Evolutionary conservation across 495 filamentous ascomycete genomes (phyloP), one percentile per base, ranked within the genome.

Genomic region (Neurospora sp.): DNA sequence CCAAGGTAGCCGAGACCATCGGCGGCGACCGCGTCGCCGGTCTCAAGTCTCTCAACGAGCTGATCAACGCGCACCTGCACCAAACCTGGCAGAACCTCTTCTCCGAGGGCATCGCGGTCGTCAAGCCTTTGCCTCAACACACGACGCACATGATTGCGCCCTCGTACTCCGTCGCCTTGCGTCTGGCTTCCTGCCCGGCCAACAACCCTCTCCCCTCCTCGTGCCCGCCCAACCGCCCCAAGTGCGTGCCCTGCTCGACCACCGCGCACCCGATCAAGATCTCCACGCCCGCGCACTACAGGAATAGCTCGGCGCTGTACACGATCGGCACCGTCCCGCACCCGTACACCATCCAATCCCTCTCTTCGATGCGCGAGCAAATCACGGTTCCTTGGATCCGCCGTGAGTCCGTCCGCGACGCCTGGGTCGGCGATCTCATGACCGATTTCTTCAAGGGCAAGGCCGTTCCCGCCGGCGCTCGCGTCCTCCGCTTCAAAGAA

Each of bases 11-110:
- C 2, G 87, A 91, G 71, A 90, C 91, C 54, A 84, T 91, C 42
- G 73, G 80, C 28, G 79, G 81, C n/a, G 83, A 83, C 66, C 85
- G 86, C 24, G 85, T 86, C 8, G 82, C 85, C 24, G 92, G 91
- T 11, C 84, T 93, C 45, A 80, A 83, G 71, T 80, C 84, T 38
- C 86, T 98, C 59, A 90, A 90, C 40, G 80, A 89, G 28, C 88
- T 99, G 69, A 93, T 98, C 76, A 93, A 92, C 78, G 86, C 90
- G 1, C 96, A 99, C 79, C 88, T 98, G 13, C 96, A 98, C 78
- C 89, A 86, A 69, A 93, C 90, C 69, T 97, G 94, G 85, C 93
- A 95, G 73, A 92, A 90, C 77, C 84, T 84, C n/a, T 98, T 94
- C 84, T 74, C 81, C 24, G 75, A 79, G 2, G 94, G 54, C 24